These are phyloP conservation scores for Chlamydomonas sphaeroides DNA, from an alignment of 139 green algal species.

Conservation along the genomic window DNA sequence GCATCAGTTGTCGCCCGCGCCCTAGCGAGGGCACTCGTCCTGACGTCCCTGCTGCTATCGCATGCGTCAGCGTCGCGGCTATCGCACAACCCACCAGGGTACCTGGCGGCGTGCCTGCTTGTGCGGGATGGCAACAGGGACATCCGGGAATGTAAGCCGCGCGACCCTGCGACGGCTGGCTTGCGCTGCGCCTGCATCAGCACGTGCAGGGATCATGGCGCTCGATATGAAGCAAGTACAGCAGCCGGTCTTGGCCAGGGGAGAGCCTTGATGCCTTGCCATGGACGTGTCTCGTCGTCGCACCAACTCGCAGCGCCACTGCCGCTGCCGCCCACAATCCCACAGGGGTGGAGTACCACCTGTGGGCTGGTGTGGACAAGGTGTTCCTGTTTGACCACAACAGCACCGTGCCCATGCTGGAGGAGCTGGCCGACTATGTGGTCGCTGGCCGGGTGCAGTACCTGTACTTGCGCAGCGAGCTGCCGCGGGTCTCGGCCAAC, in stretches of 20 bases:
- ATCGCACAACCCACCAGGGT: not conserved
- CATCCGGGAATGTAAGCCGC: not conserved
- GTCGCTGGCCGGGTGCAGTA: not conserved
- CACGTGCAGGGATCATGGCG: no score
- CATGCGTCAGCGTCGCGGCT: no score
- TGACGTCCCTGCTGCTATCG: no score
- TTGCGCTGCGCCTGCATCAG: no score
- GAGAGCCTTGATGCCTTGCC: not conserved
- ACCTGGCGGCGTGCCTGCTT: not conserved
- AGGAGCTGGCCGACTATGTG: not conserved
- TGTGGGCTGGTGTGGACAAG: not conserved
- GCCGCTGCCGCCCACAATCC: no score
- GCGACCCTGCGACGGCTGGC: no score
- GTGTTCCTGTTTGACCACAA: slow-evolving; percentile 2
- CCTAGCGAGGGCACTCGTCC: no score
- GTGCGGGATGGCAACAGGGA: not conserved
- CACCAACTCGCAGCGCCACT: no score
- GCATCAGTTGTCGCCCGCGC: no score
- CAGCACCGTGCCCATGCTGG: not conserved
- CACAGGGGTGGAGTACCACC: slow-evolving; percentile 8
- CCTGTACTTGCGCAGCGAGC: not conserved
- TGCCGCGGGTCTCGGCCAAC: no score
- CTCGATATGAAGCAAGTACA: no score
- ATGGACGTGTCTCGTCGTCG: not conserved
- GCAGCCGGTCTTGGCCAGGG: no score